Evolutionary conservation across 768 basidiomycete species (phyloP), one percentile per base, ranked within the genome.

Genomic region (Agrocybe pediades): DNA sequence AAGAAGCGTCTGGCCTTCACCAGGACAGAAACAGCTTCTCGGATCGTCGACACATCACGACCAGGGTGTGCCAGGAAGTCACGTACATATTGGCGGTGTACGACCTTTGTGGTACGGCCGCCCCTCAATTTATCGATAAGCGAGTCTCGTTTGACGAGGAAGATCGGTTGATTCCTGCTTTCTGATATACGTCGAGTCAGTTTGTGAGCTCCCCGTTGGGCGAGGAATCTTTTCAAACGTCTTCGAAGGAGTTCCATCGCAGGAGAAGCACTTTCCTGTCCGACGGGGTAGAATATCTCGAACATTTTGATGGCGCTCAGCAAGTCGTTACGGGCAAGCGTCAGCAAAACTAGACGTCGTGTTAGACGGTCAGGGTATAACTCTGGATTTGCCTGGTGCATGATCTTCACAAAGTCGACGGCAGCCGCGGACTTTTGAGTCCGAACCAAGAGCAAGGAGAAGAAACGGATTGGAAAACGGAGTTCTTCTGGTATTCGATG

Each of bases 391-490:
- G 55, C 64, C 9, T 49, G 46, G 41, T 72, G 59, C 26, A 86
- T 66, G 42, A 63, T 65, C 53, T 75, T 66, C 39, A 84, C 65
- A 21, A 83, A 58, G 39, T 67, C 55, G 1, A 80, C 58, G 8
- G 77, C 71, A 19, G 66, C 61, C 0, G 61, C 56, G 8, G 76
- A 66, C 41, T 76, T 70, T 9, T 66, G 70, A 3, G 74, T 71
- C 21, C 67, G 51, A 16, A 77, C 64, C 68, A 80, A 60, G 50
- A 76, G 63, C 24, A 62, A 62, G 51, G 84, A 65, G 23, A 81
- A 71, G 46, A 74, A 78, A 9, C 80, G 75, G 27, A 85, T 62
- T n/a, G 75, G 77, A 58, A 77, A 75, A 49, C 78, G 78, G 55
- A 65, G 53, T 7, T 57, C 52, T 6, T 30, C 29, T 0, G 71